Percentiles rank a stretch among this genome's conserved stretches.
Evolutionary conservation across 2,329 filamentous ascomycete genomes (phyloP).

Genomic region (Cryphonectria radicalis): DNA sequence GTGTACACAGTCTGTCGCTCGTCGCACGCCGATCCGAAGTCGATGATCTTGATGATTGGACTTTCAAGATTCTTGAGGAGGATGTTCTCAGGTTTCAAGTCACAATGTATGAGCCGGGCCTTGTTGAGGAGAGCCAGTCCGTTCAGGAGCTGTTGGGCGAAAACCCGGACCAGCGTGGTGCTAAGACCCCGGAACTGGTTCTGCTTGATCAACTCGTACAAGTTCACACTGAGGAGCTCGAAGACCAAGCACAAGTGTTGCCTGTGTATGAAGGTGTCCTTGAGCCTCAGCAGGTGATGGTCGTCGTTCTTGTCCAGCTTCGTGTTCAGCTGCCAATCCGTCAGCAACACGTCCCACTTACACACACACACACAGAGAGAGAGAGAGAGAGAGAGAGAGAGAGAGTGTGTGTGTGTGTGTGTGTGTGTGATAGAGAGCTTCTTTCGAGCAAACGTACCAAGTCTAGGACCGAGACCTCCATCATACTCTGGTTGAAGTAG

Average conservation of each 20-base stretch:
- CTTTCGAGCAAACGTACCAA: conserved; percentile 61
- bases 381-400: too few relatives aligned
- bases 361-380: not conserved
- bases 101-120: conserved; percentile 94
- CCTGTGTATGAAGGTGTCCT: conserved; percentile 97
- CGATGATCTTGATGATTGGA: conserved; percentile 99
- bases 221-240: conserved; percentile 92
- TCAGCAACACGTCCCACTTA: conserved; percentile 16
- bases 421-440: not conserved
- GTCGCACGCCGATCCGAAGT: conserved; percentile 98
- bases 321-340: conserved; percentile 76
- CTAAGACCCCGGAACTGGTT: conserved; percentile 98
- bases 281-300: conserved; percentile 89
- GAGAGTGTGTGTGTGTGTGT: too few relatives aligned
- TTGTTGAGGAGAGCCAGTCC: conserved; percentile 92
- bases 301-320: conserved; percentile 99
- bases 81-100: conserved; percentile 98
- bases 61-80: conserved; percentile 97
- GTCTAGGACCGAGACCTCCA: conserved; percentile 98
- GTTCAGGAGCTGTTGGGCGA: conserved; percentile 94
- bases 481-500: conserved; percentile 99
- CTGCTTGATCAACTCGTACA: conserved; percentile 99
- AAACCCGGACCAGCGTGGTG: conserved; percentile 94
- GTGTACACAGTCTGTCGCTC: conserved; percentile 98
- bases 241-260: conserved; percentile 97